Evolutionary conservation across 2,329 filamentous ascomycete genomes (phyloP), one percentile per base, ranked within the genome.

Genomic region (Penicillium nordicum): DNA sequence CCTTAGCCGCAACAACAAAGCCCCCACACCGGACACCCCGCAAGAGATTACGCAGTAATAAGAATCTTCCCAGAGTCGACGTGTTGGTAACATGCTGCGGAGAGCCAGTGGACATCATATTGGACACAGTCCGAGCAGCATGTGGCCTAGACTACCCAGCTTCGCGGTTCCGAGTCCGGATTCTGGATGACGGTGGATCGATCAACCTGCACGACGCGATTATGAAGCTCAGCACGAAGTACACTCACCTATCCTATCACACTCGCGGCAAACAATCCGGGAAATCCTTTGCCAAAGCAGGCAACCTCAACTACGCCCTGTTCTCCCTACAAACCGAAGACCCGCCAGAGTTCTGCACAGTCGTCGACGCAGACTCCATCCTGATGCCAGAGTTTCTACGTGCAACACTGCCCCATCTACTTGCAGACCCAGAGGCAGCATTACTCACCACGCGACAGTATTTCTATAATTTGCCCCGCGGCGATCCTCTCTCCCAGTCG

Each of bases 81-180:
- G 74, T 83, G 2, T 77, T 85, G 46, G 68, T 86, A 5, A 82
- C 83, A 1, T 84, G 80, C 70, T 86, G 83, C 57, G 80, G 80
- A 14, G 83, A 86, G 63, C 78, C 82, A 1, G 73, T 80, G 37
- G 80, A 83, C 14, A 70, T 85, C 2, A 78, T 85, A 3, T 69
- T 85, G 47, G 82, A 85, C 59, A 86, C 83, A 1, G 76, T 82
- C 9, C 76, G 78, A n/a, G 83, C 78, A 4, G 80, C 83, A 1
- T 82, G 79, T 60, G 75, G 77, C 25, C 62, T 82, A 6, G 82
- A 86, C 61, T 86, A 85, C 58, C 83, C 83, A 0, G 61, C 59
- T 1, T 76, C 82, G 32, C 74, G 76, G 0, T 84, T 80, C 66
- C 76, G 83, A 12, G 80, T 86, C 3, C 74, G 84, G 11, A 68